Percentiles rank a stretch among this genome's conserved stretches.
phyloP scores from a whole-genome alignment of 148 eudicot species.

The Vaccinium vitisidaea region DNA sequence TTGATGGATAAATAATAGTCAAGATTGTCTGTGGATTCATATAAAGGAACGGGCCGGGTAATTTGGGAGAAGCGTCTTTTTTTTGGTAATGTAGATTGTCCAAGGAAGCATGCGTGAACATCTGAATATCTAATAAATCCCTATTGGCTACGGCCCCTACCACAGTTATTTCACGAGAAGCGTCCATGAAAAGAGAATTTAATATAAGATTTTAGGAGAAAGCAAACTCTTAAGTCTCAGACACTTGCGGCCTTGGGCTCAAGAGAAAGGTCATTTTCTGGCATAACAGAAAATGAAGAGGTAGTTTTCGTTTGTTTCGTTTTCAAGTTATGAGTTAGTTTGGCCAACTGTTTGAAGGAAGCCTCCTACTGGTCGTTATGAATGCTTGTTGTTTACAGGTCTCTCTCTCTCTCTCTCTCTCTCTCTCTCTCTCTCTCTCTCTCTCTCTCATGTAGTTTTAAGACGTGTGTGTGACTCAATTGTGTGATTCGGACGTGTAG shows the following conservation, averaged over 20 bases:
- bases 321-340: slow-evolving; percentile 21
- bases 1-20: background rate
- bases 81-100: too few relatives aligned
- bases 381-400: background rate
- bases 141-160: too few relatives aligned
- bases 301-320: slow-evolving; percentile 18
- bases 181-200: too few relatives aligned
- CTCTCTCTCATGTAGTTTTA: background rate
- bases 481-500: background rate
- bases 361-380: background rate
- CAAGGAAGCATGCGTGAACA: too few relatives aligned
- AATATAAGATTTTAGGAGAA: too few relatives aligned
- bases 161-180: too few relatives aligned
- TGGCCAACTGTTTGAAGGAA: slow-evolving; percentile 8
- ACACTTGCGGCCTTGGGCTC: too few relatives aligned
- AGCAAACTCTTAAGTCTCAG: too few relatives aligned
- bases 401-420: too few relatives aligned
- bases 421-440: slow-evolving; percentile 12
- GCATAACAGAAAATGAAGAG: background rate
- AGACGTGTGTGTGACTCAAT: slow-evolving; percentile 12
- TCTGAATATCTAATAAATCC: too few relatives aligned
- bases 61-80: background rate
- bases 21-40: background rate
- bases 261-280: background rate
- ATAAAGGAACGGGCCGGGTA: background rate